Evolutionary conservation across 306 rosid genomes (phyloP).

Genomic region (Cyclanthera cordifolia): DNA sequence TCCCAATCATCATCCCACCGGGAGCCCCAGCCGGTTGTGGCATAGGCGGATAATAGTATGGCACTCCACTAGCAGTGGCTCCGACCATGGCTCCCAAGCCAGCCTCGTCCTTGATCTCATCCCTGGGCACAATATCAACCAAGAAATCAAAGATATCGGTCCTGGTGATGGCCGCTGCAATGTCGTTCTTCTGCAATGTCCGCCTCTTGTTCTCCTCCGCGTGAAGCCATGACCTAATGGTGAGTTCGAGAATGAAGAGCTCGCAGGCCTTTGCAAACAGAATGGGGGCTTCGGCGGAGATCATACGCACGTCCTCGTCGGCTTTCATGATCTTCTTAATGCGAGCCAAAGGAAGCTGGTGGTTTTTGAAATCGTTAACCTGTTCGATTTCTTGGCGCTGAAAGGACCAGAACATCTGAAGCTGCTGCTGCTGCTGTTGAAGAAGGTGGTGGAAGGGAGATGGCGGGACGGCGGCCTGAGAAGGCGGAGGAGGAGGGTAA

Average conservation of each 20-base stretch:
- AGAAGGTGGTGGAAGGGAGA: slow-evolving; percentile 78
- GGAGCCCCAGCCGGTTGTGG: slow-evolving; percentile 74
- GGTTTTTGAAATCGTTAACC: slow-evolving; percentile 91
- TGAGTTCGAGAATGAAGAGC: slow-evolving; percentile 97
- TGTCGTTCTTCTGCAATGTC: slow-evolving; percentile 85
- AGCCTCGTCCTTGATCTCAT: slow-evolving; percentile 82
- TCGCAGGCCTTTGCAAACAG: slow-evolving; percentile 91
- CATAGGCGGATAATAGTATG: slow-evolving; percentile 76
- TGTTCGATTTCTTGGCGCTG: slow-evolving; percentile 90
- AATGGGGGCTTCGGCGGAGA: slow-evolving; percentile 91
- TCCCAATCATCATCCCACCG: slow-evolving; percentile 74
- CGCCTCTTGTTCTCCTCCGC: slow-evolving; percentile 97
- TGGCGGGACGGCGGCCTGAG: slow-evolving; percentile 27
- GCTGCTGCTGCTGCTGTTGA: slow-evolving; percentile 91
- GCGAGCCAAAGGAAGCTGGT: slow-evolving; percentile 92
- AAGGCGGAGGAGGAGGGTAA: slow-evolving; percentile 22
- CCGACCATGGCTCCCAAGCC: slow-evolving; percentile 45
- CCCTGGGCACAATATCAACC: slow-evolving; percentile 89
- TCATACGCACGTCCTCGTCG: slow-evolving; percentile 97
- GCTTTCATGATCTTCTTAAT: slow-evolving; percentile 99
- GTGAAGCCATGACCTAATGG: slow-evolving; percentile 94
- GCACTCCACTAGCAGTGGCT: slow-evolving; percentile 66
- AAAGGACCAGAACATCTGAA: slow-evolving; percentile 84
- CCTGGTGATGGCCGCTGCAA: slow-evolving; percentile 80
- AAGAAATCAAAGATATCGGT: slow-evolving; percentile 83